A percentile compares a stretch with the other conserved stretches of the same genome.
Conservation (phyloP, 305 asterid genomes). For the Rubia occidens region DNA sequence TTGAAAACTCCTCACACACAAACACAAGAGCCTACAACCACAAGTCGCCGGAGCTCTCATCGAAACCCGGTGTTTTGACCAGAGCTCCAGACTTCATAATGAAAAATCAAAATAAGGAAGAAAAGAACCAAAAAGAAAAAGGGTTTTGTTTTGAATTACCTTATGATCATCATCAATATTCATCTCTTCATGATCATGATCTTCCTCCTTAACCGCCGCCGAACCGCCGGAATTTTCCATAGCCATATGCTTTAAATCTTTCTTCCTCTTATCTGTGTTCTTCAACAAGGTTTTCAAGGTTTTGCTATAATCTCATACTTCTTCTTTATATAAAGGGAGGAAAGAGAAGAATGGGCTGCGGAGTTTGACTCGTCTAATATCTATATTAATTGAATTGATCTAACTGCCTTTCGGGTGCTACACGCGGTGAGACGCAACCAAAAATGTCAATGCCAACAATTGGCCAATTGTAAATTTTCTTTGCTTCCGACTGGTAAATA, state of each 20-base stretch:
- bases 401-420: constrained; percentile 2
- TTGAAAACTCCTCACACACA: not conserved
- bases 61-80: too few species aligned
- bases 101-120: not conserved
- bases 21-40: not conserved
- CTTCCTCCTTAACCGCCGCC: constrained; percentile 20
- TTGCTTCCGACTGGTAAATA: not conserved
- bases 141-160: constrained; percentile 25
- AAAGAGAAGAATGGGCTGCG: constrained; percentile 29
- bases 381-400: too few species aligned
- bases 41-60: too few species aligned
- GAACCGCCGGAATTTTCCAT: constrained; percentile 15
- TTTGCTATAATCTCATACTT: constrained; percentile 15
- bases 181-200: constrained; percentile 26
- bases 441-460: constrained; percentile 57
- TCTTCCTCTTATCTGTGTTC: constrained; percentile 8
- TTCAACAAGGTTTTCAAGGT: not conserved
- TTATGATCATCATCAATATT: constrained; percentile 22
- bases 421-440: constrained; percentile 30
- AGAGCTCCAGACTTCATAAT: too few species aligned
- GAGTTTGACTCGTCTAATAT: constrained; percentile 36
- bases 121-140: too few species aligned
- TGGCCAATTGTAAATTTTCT: constrained; percentile 2
- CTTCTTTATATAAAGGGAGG: constrained; percentile 26
- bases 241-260: not conserved